Evolutionary conservation across 2,329 filamentous ascomycete genomes (phyloP), one percentile per base, ranked within the genome.

Genomic region (Penicillium sp.): DNA sequence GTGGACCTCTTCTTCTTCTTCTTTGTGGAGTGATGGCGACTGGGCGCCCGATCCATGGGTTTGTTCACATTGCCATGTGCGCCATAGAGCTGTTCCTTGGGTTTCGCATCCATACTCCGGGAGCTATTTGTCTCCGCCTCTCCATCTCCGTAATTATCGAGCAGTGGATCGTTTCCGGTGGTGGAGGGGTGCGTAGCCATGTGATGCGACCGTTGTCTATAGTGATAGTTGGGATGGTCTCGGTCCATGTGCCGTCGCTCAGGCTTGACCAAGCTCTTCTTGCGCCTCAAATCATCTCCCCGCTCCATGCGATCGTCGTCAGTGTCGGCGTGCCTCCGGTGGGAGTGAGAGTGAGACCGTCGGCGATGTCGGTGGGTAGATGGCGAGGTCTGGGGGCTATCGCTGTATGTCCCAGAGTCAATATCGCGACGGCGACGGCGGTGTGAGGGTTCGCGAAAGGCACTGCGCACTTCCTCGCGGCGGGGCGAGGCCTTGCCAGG

Each of bases 201-300:
- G 61, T 93, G 90, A 66, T 92, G 90, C 9, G 95, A 92, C 83
- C 96, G 92, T 72, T 96, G 90, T 63, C 91, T 87, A 75, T 99
- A 99, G 76, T 97, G 85, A 70, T 97, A 99, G 73, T 97, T 95
- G 13, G 92, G 92, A 71, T 97, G 92, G 64, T 92, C 89, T 60
- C 83, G 87, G 64, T 92, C 89, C 63, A 96, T 91, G 64, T 89
- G 86, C 67, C 89, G 89, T 62, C 94, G 86, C 76, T 99, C 94
- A 1, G 94, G 94, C 58, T 90, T 84, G 69, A 99, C 87, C 60
- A 99, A 79, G 73, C 91, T 97, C 71, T 89, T 87, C 76, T 97
- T 97, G 65, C 92, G 86, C 56, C 75, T 73, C 53, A 87, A 63
- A 14, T 86, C 84, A 16, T 58, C 66, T 19, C 73, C 66, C 9